These are phyloP conservation scores for Fusarium austroafricanum DNA, from an alignment of 2,329 filamentous ascomycete species.

Conservation along the genomic window DNA sequence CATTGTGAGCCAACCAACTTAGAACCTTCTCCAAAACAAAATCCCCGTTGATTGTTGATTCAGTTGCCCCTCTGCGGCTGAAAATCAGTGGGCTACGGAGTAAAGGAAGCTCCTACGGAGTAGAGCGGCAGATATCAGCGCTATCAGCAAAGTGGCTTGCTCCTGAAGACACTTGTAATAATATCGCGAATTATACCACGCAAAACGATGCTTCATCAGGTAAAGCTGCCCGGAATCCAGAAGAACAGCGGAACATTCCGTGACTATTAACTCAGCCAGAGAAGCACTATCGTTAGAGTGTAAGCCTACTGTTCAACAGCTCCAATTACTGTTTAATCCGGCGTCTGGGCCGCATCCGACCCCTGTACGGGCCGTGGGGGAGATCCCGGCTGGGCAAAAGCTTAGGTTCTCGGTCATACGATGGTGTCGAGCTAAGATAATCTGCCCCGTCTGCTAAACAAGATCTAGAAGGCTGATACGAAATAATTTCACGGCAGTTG, in stretches of 20 bases:
- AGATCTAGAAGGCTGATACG: constrained; percentile 3
- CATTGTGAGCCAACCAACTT: not conserved
- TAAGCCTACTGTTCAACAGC: not conserved
- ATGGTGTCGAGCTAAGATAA: not conserved
- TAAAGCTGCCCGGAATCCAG: not conserved
- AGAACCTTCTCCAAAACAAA: not conserved
- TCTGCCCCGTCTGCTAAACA: not conserved
- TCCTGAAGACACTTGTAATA: not conserved
- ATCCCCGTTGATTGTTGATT: too few species aligned
- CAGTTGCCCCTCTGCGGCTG: not conserved
- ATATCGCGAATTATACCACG: not conserved
- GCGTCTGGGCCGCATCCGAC: constrained; percentile 12
- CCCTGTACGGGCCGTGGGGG: constrained; percentile 16
- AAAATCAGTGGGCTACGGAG: not conserved
- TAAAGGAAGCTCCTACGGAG: too few species aligned
- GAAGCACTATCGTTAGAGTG: not conserved
- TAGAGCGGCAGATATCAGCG: too few species aligned
- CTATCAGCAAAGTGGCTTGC: not conserved
- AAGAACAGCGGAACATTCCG: not conserved
- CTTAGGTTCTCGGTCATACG: constrained; percentile 24
- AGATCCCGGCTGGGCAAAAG: constrained; percentile 34
- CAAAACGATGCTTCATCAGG: not conserved
- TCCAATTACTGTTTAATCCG: not conserved
- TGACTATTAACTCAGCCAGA: not conserved
- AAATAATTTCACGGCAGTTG: not conserved